phyloP scores from a whole-genome alignment of 805 yeast genomes.

The Candida incommunis region DNA sequence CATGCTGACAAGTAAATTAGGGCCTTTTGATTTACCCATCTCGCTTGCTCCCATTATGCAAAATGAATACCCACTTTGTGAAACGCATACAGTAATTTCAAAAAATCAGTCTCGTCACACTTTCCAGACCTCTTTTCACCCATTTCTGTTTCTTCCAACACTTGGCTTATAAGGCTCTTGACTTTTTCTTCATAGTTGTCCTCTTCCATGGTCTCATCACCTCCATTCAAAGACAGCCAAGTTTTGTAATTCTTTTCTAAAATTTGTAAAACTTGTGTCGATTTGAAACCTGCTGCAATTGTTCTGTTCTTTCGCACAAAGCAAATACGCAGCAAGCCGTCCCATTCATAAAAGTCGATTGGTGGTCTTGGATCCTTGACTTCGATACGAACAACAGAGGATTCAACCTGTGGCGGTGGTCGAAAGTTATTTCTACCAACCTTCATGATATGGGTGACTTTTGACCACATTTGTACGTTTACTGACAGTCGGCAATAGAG shows the following conservation, averaged over 20 bases:
- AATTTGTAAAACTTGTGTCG: constrained; percentile 62
- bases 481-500: constrained; percentile 88
- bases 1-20: not conserved
- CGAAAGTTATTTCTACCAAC: constrained; percentile 93
- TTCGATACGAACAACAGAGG: constrained; percentile 88
- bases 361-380: constrained; percentile 89
- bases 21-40: not conserved
- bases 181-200: constrained; percentile 32
- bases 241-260: constrained; percentile 82
- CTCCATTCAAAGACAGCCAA: constrained; percentile 41
- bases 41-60: constrained; percentile 46
- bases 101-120: constrained; percentile 88
- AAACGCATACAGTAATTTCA: constrained; percentile 71
- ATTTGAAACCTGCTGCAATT: constrained; percentile 82
- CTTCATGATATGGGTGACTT: constrained; percentile 95
- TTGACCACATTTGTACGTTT: constrained; percentile 99
- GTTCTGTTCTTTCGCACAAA: constrained; percentile 91
- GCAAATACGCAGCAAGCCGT: constrained; percentile 79
- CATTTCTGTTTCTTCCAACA: constrained; percentile 64
- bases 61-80: constrained; percentile 96
- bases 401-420: constrained; percentile 98
- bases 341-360: constrained; percentile 92
- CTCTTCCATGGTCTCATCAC: constrained; percentile 27
- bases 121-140: constrained; percentile 84
- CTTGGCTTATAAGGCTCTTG: constrained; percentile 56